Percentiles rank a stretch among this genome's conserved stretches.
Evolutionary conservation across 164 flowering plant species (phyloP).

Genomic region (Amborella trichopoda): DNA sequence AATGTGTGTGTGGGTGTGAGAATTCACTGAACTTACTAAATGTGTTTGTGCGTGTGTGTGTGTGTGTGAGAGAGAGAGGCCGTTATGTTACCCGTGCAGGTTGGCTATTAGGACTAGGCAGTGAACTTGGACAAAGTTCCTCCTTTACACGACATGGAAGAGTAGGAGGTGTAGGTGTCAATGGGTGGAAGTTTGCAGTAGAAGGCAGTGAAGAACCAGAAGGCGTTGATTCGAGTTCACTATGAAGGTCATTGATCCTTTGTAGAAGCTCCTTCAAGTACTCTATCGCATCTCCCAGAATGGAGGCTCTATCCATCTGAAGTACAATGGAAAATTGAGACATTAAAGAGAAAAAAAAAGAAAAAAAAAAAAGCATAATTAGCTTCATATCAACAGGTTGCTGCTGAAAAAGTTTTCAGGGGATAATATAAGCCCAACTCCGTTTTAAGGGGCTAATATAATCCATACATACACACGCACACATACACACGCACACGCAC

Average conservation of each 20-base stretch:
- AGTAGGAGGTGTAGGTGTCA: conserved; percentile 40
- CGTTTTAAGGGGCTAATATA: too few species aligned
- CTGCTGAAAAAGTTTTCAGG: too few species aligned
- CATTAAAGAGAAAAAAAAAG: neutral
- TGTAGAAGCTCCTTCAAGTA: conserved; percentile 62
- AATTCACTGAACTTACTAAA: too few species aligned
- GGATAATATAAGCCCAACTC: too few species aligned
- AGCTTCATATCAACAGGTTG: too few species aligned
- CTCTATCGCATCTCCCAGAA: conserved; percentile 70
- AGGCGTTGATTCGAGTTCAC: conserved; percentile 48
- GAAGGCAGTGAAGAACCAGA: conserved; percentile 26
- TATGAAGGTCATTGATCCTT: conserved; percentile 46
- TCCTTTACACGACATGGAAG: conserved; percentile 52
- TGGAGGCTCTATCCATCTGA: conserved; percentile 79
- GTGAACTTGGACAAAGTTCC: conserved; percentile 38
- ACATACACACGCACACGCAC: too few species aligned
- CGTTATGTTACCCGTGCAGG: conserved; percentile 61
- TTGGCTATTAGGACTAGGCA: conserved; percentile 45
- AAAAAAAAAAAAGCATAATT: neutral
- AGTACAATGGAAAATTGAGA: neutral
- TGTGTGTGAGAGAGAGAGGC: too few species aligned
- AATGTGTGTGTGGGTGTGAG: too few species aligned
- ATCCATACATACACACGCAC: too few species aligned
- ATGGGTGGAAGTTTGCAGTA: conserved; percentile 32
- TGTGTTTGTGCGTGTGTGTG: too few species aligned